A percentile compares a stretch with the other conserved stretches of the same genome.
Evolutionary conservation across 2,329 filamentous ascomycete genomes (phyloP).

Genomic region (Metarhizium robertsii): DNA sequence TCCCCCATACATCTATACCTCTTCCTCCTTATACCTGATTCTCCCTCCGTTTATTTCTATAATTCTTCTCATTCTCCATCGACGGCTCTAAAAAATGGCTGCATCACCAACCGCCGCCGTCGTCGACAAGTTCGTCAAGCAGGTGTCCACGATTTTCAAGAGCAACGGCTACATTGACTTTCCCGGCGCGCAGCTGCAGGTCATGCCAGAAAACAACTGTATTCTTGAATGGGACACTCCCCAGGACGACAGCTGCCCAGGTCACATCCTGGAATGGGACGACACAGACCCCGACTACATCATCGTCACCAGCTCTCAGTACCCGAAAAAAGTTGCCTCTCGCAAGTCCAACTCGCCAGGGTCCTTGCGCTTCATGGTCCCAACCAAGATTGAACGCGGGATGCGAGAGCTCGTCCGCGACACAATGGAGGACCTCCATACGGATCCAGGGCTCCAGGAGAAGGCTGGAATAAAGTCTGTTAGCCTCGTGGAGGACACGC

Average conservation of each 20-base stretch:
- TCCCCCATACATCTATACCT: neutral
- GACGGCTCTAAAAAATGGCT: neutral
- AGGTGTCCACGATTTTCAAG: neutral
- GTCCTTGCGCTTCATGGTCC: neutral
- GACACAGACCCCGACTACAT: conserved; percentile 5
- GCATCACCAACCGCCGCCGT: neutral
- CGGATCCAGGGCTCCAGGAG: neutral
- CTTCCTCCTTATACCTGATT: no score
- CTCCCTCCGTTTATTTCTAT: neutral
- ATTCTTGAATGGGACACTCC: neutral
- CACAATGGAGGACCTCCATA: neutral
- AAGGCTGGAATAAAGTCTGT: neutral
- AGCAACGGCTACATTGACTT: neutral
- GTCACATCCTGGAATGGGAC: conserved; percentile 9
- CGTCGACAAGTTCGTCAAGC: neutral
- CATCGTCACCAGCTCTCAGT: conserved; percentile 8
- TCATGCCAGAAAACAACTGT: neutral
- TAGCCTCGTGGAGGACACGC: neutral
- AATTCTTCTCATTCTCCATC: neutral
- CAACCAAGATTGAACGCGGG: neutral
- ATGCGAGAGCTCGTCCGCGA: neutral
- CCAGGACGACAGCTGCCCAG: conserved; percentile 2
- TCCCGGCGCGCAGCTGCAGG: no score
- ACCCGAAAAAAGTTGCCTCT: neutral
- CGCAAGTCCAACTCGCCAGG: neutral